Evolutionary conservation across 768 basidiomycete species (phyloP).

Genomic region (Lentinula boryana): DNA sequence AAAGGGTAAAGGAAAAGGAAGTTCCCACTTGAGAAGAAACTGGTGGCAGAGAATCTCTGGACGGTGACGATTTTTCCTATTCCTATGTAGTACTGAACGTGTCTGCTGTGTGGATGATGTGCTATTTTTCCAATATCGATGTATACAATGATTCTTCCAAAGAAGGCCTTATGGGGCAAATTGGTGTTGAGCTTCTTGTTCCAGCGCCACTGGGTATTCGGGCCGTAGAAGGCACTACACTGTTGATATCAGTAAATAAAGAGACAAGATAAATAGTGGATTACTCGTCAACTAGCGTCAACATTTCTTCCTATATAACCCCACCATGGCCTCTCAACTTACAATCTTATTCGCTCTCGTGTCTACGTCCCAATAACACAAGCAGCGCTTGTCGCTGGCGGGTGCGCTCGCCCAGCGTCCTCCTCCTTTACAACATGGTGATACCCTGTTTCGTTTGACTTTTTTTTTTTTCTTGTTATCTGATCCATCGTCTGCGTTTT

Average conservation of each 20-base stretch:
- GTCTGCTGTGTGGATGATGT: neutral
- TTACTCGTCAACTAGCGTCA: slow-evolving; percentile 1
- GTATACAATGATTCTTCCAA: neutral
- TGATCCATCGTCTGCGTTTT: neutral
- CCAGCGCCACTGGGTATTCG: neutral
- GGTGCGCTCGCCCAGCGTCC: slow-evolving; percentile 31
- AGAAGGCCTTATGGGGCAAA: neutral
- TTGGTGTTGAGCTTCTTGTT: neutral
- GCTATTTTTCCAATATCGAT: neutral
- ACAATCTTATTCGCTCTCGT: neutral
- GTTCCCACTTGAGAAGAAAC: slow-evolving; percentile 8
- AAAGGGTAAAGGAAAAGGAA: slow-evolving; percentile 8
- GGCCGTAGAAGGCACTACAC: neutral
- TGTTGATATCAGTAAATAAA: neutral
- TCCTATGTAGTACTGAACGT: neutral
- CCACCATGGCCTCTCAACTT: neutral
- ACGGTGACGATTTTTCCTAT: neutral
- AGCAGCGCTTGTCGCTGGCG: slow-evolving; percentile 54
- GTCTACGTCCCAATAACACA: slow-evolving; percentile 38
- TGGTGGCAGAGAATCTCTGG: neutral
- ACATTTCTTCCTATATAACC: neutral
- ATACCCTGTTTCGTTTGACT: slow-evolving; percentile 5
- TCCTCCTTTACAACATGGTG: slow-evolving; percentile 34
- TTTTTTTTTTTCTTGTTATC: neutral
- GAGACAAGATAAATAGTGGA: neutral